Base-by-base conservation (phyloP, 495 filamentous ascomycete species). In the Mytilinidion resinicola region DNA sequence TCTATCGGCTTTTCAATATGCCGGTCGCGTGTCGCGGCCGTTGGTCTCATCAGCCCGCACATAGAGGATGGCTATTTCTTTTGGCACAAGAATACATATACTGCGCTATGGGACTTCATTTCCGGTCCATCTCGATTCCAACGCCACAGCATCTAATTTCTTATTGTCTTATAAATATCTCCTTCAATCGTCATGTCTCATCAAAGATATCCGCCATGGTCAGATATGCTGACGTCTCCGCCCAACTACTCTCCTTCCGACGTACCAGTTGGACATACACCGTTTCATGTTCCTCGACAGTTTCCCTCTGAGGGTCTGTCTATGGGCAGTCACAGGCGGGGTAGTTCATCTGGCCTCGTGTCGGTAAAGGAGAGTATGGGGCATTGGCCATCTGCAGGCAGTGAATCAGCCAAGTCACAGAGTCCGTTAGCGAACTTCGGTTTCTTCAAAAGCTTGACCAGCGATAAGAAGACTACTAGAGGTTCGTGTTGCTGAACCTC, bases 371-470 rank as follows among this genome's bases (percentile, higher is more conserved):
- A 64, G 63, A 59, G 51, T 57, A 68, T 55, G 43, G 66, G 46
- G 9, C 57, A 60, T 38, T 61, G 61, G 57, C 54, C 57, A 51
- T 50, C 52, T 55, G 25, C 59, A 68, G 67, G 70, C 38, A 69
- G 66, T 55, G 70, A 72, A 46, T 71, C 68, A 57, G 62, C 51
- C 53, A 71, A 55, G 57, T 69, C 69, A 57, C 83, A 78, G 60
- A 77, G 76, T 44, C 78, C 80, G 12, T 69, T 84, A 17, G 68
- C 80, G 41, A 83, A 79, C 60, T 71, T 85, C 55, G 74, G 72
- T 38, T 82, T 85, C 53, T 73, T 86, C 44, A 85, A 83, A 67
- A 73, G 66, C 38, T 66, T 86, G 30, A 80, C 75, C n/a, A 79
- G 57, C 14, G 68, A 85, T 51, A 85, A 84, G 73, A 84, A 79